Base-by-base conservation (phyloP, 2,329 filamentous ascomycete genomes). In the Fusarium chaquense region DNA sequence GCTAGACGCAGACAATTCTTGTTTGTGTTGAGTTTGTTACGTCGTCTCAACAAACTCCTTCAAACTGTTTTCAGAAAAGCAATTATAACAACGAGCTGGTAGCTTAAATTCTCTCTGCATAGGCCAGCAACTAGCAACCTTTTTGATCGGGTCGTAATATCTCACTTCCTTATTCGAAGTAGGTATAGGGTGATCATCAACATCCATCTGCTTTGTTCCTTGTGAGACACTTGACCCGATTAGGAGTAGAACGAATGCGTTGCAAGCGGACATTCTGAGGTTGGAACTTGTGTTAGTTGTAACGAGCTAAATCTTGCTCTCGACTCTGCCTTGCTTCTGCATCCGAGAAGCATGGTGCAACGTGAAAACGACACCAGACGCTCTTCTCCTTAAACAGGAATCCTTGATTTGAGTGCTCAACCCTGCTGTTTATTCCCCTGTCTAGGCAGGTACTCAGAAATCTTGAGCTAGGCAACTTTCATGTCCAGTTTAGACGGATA, bases 181-280 rank as follows among this genome's bases (percentile, higher is more conserved):
- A 15, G 16, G n/a, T 38, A 50, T 62, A 62, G 24, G 32, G 33
- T 60, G 46, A 28, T 38, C 12, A 8, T 12, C 28, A 28, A 13
- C 11, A 35, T 28, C 12, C 45, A 46, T n/a, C 35, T 30, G 33
- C 35, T 47, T 54, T 45, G 11, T 54, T 45, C 18, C 24, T 36
- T 20, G 22, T 45, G 18, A 40, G 36, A 26, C 36, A 32, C 41
- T 49, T 65, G 9, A 49, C 61, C 46, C 36, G 20, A 51, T 65
- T 56, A 35, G 67, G 67, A 67, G 67, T 68, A 68, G 54, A 68
- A 67, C 44, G 59, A 35, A 20, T 26, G 28, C 32, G 32, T 33
- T 40, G 49, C 58, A 64, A 38, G 26, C 53, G 32, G 40, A 38
- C 45, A 41, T 50, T 63, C 38, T 61, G 53, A 65, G 51, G 63